Conservation (phyloP, 768 basidiomycete genomes). For the Termitomyces sp. region DNA sequence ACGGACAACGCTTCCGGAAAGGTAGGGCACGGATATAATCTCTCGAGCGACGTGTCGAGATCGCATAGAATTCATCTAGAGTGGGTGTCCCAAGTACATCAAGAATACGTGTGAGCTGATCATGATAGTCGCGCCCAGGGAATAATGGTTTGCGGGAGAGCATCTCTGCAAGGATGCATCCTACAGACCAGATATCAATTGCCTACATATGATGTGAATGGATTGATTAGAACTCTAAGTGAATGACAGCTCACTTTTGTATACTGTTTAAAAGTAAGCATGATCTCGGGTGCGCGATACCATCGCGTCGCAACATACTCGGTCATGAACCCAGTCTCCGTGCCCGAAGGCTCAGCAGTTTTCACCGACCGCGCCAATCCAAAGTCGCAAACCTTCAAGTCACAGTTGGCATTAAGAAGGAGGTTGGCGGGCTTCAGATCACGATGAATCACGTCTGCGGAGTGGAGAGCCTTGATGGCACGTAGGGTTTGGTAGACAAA, state of each 20-base stretch:
- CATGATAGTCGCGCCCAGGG: conserved; percentile 95
- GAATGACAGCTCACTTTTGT: conserved; percentile 55
- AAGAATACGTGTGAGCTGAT: conserved; percentile 92
- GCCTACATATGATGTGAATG: conserved; percentile 36
- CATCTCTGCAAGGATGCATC: conserved; percentile 94
- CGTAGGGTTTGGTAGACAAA: conserved; percentile 93
- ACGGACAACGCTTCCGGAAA: conserved; percentile 83
- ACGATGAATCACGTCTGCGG: conserved; percentile 92
- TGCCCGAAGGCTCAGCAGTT: conserved; percentile 80
- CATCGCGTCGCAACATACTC: conserved; percentile 98
- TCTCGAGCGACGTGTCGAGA: conserved; percentile 85
- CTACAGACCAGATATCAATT: conserved; percentile 87
- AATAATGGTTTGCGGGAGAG: conserved; percentile 94
- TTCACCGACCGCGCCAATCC: conserved; percentile 88
- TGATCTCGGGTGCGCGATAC: conserved; percentile 99
- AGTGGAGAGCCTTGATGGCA: conserved; percentile 93
- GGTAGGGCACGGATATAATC: conserved; percentile 95
- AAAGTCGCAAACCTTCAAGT: conserved; percentile 94
- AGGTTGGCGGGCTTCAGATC: conserved; percentile 98
- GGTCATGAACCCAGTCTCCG: conserved; percentile 88
- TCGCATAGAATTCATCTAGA: conserved; percentile 96
- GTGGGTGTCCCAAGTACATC: conserved; percentile 97
- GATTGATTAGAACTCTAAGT: not conserved
- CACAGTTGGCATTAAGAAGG: conserved; percentile 95
- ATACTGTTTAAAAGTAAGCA: conserved; percentile 99